phyloP scores from a whole-genome alignment of 2,329 filamentous ascomycete genomes.

The Leptographium procerum region DNA sequence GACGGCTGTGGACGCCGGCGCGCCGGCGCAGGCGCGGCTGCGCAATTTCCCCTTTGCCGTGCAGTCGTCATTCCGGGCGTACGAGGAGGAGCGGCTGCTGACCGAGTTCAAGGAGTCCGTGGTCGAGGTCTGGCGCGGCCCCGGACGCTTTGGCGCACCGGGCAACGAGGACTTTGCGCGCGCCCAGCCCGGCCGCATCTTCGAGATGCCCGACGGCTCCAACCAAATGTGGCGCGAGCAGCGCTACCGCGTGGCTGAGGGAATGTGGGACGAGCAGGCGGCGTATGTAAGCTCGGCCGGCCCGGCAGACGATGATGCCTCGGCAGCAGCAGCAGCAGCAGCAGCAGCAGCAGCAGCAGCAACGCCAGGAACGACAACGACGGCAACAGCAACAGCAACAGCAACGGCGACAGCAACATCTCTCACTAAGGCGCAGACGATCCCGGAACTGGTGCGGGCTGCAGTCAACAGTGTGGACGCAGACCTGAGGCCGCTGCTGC shows the following conservation, averaged over 20 bases:
- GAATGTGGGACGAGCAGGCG: slow-evolving; percentile 78
- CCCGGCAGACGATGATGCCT: slow-evolving; percentile 1
- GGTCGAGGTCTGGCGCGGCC: slow-evolving; percentile 84
- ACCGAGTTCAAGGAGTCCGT: slow-evolving; percentile 97
- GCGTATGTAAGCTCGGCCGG: slow-evolving; percentile 36
- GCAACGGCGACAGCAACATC: no score
- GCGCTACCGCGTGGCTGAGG: slow-evolving; percentile 76
- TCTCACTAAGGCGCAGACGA: slow-evolving; percentile 44
- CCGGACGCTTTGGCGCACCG: slow-evolving; percentile 50
- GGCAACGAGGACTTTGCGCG: slow-evolving; percentile 70
- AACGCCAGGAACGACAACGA: no score
- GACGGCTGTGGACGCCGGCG: slow-evolving; percentile 74
- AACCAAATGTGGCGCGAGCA: slow-evolving; percentile 92
- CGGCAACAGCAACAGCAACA: no score
- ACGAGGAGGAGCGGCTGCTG: slow-evolving; percentile 86
- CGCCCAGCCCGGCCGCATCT: slow-evolving; percentile 67
- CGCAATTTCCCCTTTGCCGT: slow-evolving; percentile 55
- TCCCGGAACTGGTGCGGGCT: slow-evolving; percentile 70
- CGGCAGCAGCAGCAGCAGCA: neutral
- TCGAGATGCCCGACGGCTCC: slow-evolving; percentile 94
- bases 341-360: no score
- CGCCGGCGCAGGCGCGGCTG: slow-evolving; percentile 64
- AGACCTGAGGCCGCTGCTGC: slow-evolving; percentile 70
- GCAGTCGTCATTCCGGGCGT: slow-evolving; percentile 60
- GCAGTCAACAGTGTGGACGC: slow-evolving; percentile 74